phyloP scores from a whole-genome alignment of 2,329 filamentous ascomycete species.

The Ustulina deusta region DNA sequence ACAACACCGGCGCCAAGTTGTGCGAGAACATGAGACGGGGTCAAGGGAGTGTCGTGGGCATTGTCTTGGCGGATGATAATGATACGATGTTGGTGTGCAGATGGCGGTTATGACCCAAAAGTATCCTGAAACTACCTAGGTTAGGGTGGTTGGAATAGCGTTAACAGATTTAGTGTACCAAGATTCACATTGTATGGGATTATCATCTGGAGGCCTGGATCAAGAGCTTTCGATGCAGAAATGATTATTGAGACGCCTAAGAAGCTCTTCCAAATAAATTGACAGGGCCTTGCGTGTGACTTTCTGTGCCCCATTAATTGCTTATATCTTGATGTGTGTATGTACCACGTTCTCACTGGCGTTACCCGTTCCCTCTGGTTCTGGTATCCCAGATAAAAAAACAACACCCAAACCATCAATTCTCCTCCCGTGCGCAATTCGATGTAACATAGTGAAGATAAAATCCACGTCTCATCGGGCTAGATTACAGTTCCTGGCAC shows the following conservation, averaged over 20 bases:
- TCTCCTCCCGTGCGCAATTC: not conserved
- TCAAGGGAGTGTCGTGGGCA: too few relatives aligned
- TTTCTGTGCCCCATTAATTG: not conserved
- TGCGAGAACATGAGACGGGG: conserved; percentile 2
- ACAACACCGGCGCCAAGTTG: not conserved
- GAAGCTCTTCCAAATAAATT: conserved; percentile 13
- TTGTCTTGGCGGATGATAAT: too few relatives aligned
- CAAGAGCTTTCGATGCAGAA: conserved; percentile 6
- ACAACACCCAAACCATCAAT: not conserved
- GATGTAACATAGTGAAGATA: not conserved
- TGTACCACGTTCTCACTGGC: not conserved
- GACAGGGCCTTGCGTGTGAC: not conserved
- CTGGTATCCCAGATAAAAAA: not conserved
- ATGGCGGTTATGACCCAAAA: not conserved
- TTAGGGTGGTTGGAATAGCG: conserved; percentile 7
- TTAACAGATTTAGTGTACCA: conserved; percentile 11
- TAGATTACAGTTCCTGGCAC: conserved; percentile 44
- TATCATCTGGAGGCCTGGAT: conserved; percentile 3
- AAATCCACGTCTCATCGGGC: not conserved
- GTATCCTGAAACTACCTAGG: too few relatives aligned
- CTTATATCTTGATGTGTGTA: conserved; percentile 3
- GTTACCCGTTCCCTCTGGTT: not conserved
- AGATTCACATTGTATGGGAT: conserved; percentile 23
- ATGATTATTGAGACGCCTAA: conserved; percentile 2
- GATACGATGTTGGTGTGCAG: too few relatives aligned